phyloP scores from a whole-genome alignment of 1,139 yeast genomes.

The Debaryomyces sp. region DNA sequence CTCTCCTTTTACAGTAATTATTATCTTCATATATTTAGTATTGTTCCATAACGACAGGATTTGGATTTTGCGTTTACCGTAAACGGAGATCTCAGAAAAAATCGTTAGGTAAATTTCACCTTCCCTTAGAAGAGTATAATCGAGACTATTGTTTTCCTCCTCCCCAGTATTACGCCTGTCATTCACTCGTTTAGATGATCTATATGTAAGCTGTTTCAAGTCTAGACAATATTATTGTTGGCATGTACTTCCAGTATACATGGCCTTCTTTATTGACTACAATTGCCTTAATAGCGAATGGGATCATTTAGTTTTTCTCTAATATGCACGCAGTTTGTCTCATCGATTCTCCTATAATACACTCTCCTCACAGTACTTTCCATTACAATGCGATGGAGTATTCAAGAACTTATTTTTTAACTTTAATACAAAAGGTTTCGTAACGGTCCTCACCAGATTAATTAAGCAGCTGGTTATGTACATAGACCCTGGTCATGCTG shows the following conservation, averaged over 20 bases:
- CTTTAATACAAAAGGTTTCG: background rate
- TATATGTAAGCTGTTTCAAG: background rate
- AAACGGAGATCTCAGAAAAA: background rate
- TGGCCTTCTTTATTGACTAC: background rate
- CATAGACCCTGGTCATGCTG: background rate
- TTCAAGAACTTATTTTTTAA: background rate
- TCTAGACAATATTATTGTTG: background rate
- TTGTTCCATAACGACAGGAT: background rate
- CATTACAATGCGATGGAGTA: background rate
- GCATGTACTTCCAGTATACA: background rate
- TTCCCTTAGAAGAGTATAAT: too few relatives aligned
- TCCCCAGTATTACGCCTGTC: background rate
- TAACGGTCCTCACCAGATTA: background rate
- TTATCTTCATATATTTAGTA: background rate
- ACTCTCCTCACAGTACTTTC: background rate
- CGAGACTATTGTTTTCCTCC: background rate
- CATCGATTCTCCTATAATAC: background rate
- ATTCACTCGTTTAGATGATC: background rate
- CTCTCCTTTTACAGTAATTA: background rate
- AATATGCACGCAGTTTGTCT: background rate
- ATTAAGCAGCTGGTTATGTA: background rate
- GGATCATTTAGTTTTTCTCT: background rate
- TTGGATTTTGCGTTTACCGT: background rate
- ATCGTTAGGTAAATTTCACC: background rate
- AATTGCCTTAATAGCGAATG: background rate